Conservation (phyloP, 257 asterid genomes). For the Petunia secreta region DNA sequence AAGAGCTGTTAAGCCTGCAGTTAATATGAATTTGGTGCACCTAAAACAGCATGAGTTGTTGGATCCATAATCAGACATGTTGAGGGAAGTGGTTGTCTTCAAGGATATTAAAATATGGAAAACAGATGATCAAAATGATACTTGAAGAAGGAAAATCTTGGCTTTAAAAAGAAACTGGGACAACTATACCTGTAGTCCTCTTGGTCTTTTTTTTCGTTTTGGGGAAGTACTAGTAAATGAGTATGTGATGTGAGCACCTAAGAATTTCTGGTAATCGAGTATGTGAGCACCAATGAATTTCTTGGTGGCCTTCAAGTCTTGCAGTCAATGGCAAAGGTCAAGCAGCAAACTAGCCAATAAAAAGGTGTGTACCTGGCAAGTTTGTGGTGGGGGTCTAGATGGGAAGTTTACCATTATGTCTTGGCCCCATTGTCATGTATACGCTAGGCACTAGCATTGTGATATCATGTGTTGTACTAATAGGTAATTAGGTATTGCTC, state of each 20-base stretch:
- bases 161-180: background rate
- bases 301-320: background rate
- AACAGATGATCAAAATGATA: background rate
- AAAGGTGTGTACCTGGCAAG: background rate
- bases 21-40: constrained; percentile 69
- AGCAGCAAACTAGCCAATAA: background rate
- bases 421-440: too few species aligned
- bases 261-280: background rate
- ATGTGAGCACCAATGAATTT: background rate
- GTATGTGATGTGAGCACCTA: background rate
- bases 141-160: background rate
- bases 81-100: background rate
- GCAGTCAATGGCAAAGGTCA: constrained; percentile 9
- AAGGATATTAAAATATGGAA: background rate
- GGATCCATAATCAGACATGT: constrained; percentile 15
- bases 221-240: background rate
- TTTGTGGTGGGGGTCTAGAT: background rate
- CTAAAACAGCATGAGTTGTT: constrained; percentile 25
- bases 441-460: too few species aligned
- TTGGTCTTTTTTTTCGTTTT: background rate
- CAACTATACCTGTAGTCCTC: too few species aligned
- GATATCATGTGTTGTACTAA: too few species aligned
- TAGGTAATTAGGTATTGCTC: too few species aligned
- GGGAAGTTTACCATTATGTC: too few species aligned
- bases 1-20: constrained; percentile 79